Conservation (phyloP, 2,329 filamentous ascomycete genomes). For the Hypoxylon sp. region DNA sequence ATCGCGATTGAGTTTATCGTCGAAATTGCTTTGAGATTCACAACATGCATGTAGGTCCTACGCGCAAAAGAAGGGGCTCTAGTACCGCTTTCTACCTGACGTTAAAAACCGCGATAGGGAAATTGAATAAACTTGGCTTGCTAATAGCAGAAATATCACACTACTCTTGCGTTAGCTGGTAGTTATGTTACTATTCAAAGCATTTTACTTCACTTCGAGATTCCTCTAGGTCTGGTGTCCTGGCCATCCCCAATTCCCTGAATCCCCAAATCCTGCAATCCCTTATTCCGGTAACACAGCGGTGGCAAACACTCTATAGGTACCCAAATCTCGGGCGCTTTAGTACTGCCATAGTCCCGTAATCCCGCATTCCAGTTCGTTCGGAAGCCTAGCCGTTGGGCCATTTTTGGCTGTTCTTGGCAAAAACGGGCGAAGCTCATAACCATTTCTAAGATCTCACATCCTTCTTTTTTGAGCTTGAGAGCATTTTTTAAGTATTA, state of each 20-base stretch:
- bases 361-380: conserved; percentile 41
- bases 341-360: conserved; percentile 35
- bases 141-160: conserved; percentile 1
- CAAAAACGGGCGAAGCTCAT: conserved; percentile 16
- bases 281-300: conserved; percentile 37
- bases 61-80: neutral
- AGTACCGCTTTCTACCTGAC: conserved; percentile 1
- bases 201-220: conserved; percentile 3
- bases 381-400: conserved; percentile 26
- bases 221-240: conserved; percentile 29
- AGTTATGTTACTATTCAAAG: conserved; percentile 31
- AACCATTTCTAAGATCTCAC: conserved; percentile 23
- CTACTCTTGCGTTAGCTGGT: conserved; percentile 8
- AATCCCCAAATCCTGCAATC: conserved; percentile 47
- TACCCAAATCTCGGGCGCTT: conserved; percentile 17
- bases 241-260: conserved; percentile 44
- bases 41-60: conserved; percentile 9
- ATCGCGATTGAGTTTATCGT: conserved; percentile 7
- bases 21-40: neutral
- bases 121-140: conserved; percentile 6
- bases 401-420: conserved; percentile 14
- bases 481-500: conserved; percentile 10
- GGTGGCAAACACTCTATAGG: conserved; percentile 5
- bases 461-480: neutral
- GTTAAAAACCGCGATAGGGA: conserved; percentile 8